A percentile compares a stretch with the other conserved stretches of the same genome.
These are phyloP conservation scores for Aspergillus pseudoviridinutans DNA, from an alignment of 2,329 filamentous ascomycete genomes.

Conservation along the genomic window DNA sequence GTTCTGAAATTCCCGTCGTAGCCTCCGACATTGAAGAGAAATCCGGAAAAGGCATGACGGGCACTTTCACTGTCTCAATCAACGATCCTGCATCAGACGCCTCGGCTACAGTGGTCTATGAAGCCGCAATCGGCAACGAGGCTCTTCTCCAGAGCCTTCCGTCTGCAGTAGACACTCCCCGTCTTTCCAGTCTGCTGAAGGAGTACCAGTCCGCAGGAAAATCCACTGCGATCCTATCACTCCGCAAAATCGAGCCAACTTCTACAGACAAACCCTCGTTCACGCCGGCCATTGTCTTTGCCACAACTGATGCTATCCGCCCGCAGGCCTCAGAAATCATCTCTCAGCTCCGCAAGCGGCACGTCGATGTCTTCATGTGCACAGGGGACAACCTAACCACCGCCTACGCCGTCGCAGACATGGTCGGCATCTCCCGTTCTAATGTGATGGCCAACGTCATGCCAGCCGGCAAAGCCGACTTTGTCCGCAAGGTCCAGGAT, in stretches of 20 bases:
- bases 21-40: slow-evolving; percentile 49
- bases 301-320: slow-evolving; percentile 77
- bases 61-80: slow-evolving; percentile 41
- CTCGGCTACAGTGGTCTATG: slow-evolving; percentile 29
- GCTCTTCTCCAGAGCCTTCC: slow-evolving; percentile 40
- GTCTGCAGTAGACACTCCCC: slow-evolving; percentile 31
- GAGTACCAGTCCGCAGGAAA: slow-evolving; percentile 41
- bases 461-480: slow-evolving; percentile 67
- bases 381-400: slow-evolving; percentile 89
- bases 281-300: slow-evolving; percentile 61
- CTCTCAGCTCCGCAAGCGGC: slow-evolving; percentile 57
- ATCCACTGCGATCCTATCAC: slow-evolving; percentile 43
- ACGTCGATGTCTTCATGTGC: slow-evolving; percentile 82
- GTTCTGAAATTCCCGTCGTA: slow-evolving; percentile 22
- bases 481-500: slow-evolving; percentile 37
- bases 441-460: slow-evolving; percentile 86
- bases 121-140: slow-evolving; percentile 57
- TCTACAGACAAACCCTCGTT: slow-evolving; percentile 22
- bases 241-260: slow-evolving; percentile 26
- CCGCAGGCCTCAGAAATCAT: slow-evolving; percentile 66
- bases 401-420: slow-evolving; percentile 70
- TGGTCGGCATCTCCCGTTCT: slow-evolving; percentile 66
- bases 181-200: slow-evolving; percentile 32
- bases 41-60: slow-evolving; percentile 56
- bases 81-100: slow-evolving; percentile 10